phyloP scores from a whole-genome alignment of 208 protist species.

The Trypanosoma platydactyli region DNA sequence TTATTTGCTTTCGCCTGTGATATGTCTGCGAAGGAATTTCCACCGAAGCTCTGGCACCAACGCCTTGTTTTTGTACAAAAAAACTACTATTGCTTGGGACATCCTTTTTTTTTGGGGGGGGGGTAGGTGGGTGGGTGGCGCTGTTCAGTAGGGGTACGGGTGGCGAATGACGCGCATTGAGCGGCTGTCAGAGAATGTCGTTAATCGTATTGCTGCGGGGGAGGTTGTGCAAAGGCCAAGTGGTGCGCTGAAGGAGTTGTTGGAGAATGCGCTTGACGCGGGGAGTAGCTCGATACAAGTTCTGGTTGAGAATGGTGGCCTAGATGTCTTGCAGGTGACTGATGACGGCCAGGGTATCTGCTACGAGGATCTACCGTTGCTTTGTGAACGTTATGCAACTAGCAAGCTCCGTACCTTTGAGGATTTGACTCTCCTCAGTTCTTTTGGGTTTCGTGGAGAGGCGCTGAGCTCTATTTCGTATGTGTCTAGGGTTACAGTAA shows the following conservation, averaged over 20 bases:
- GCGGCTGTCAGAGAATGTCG: conserved; percentile 89
- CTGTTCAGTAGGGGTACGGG: conserved; percentile 9
- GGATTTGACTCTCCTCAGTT: conserved; percentile 80
- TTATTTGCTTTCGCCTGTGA: too few species aligned
- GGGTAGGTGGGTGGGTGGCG: conserved; percentile 14
- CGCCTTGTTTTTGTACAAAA: too few species aligned
- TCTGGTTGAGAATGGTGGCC: conserved; percentile 88
- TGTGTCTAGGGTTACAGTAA: conserved; percentile 74
- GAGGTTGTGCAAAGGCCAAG: conserved; percentile 98
- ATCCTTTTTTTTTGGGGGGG: conserved; percentile 25
- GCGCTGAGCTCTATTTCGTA: conserved; percentile 88
- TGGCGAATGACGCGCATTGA: conserved; percentile 71
- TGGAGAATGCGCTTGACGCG: conserved; percentile 98
- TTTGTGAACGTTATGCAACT: conserved; percentile 98
- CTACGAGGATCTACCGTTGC: conserved; percentile 93
- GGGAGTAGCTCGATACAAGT: conserved; percentile 90
- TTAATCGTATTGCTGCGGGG: conserved; percentile 98
- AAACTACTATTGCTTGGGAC: neutral
- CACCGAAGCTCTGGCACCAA: too few species aligned
- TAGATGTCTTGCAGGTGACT: conserved; percentile 96
- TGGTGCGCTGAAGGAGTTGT: conserved; percentile 97
- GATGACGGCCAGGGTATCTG: conserved; percentile 98
- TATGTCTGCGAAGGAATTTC: too few species aligned
- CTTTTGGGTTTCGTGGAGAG: conserved; percentile 94
- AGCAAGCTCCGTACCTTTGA: conserved; percentile 91